Conservation (phyloP, 1,139 yeast genomes). For the Geotrichum macrosporum region DNA sequence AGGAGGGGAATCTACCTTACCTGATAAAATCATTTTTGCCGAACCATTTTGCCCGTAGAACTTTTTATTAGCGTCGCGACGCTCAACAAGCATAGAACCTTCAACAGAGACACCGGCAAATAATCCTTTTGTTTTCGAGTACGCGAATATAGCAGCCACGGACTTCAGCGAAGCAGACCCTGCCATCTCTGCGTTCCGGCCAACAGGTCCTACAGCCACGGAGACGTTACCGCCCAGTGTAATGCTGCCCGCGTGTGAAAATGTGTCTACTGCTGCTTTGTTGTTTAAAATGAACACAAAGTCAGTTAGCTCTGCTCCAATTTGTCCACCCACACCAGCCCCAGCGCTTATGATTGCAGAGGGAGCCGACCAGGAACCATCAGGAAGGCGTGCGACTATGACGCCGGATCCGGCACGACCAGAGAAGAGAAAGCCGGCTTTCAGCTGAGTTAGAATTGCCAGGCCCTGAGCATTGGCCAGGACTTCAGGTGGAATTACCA, state of each 20-base stretch:
- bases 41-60: slow-evolving; percentile 86
- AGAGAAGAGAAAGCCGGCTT: slow-evolving; percentile 92
- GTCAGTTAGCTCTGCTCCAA: slow-evolving; percentile 95
- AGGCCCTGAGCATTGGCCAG: slow-evolving; percentile 88
- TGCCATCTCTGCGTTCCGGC: slow-evolving; percentile 97
- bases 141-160: slow-evolving; percentile 88
- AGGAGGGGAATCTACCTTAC: slow-evolving; percentile 87
- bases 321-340: slow-evolving; percentile 97
- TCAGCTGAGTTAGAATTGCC: slow-evolving; percentile 68
- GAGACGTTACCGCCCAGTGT: slow-evolving; percentile 94
- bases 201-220: slow-evolving; percentile 97
- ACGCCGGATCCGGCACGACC: slow-evolving; percentile 98
- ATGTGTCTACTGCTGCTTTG: slow-evolving; percentile 83
- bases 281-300: slow-evolving; percentile 89
- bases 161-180: slow-evolving; percentile 87
- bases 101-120: slow-evolving; percentile 97
- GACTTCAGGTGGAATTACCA: slow-evolving; percentile 82
- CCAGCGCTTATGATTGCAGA: slow-evolving; percentile 95
- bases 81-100: slow-evolving; percentile 90
- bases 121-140: slow-evolving; percentile 92
- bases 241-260: slow-evolving; percentile 90
- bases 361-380: slow-evolving; percentile 97
- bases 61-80: slow-evolving; percentile 94
- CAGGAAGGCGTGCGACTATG: slow-evolving; percentile 87
- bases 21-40: slow-evolving; percentile 75